Percentiles rank a stretch among this genome's conserved stretches.
Evolutionary conservation across 2,329 filamentous ascomycete species (phyloP).

Genomic region (Hypomyces rosellus): DNA sequence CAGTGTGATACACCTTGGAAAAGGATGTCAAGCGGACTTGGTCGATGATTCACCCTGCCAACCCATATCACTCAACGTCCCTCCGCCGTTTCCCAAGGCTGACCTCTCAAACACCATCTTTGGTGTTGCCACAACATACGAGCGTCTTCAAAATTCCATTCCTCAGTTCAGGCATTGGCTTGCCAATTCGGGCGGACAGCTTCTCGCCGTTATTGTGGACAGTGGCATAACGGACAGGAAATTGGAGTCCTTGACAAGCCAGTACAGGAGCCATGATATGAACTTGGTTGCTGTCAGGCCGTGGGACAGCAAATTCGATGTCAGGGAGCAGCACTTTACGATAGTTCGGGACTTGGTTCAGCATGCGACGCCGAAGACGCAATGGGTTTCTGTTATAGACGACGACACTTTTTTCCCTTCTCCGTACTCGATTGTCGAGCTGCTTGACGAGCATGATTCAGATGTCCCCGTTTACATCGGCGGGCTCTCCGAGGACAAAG

Average conservation of each 20-base stretch:
- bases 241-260: slow-evolving; percentile 23
- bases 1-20: slow-evolving; percentile 22
- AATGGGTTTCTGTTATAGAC: slow-evolving; percentile 53
- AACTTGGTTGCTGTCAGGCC: slow-evolving; percentile 29
- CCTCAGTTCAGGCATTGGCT: slow-evolving; percentile 52
- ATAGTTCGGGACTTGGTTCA: slow-evolving; percentile 45
- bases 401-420: slow-evolving; percentile 60
- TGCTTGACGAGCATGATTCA: slow-evolving; percentile 43
- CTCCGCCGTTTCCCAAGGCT: slow-evolving; percentile 34
- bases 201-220: slow-evolving; percentile 48
- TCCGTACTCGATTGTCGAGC: slow-evolving; percentile 42
- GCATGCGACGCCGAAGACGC: slow-evolving; percentile 35
- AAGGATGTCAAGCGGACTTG: slow-evolving; percentile 3
- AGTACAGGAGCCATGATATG: slow-evolving; percentile 26
- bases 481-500: slow-evolving; percentile 50
- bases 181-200: slow-evolving; percentile 40
- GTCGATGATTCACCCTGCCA: slow-evolving; percentile 24
- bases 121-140: slow-evolving; percentile 48
- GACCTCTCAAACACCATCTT: slow-evolving; percentile 49
- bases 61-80: slow-evolving; percentile 41
- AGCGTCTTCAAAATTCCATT: slow-evolving; percentile 44
- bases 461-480: slow-evolving; percentile 47
- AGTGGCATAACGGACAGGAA: slow-evolving; percentile 1
- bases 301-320: slow-evolving; percentile 27
- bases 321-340: slow-evolving; percentile 52